Conservation (phyloP, 2,329 filamentous ascomycete genomes). For the Cladophialophora bantiana region DNA sequence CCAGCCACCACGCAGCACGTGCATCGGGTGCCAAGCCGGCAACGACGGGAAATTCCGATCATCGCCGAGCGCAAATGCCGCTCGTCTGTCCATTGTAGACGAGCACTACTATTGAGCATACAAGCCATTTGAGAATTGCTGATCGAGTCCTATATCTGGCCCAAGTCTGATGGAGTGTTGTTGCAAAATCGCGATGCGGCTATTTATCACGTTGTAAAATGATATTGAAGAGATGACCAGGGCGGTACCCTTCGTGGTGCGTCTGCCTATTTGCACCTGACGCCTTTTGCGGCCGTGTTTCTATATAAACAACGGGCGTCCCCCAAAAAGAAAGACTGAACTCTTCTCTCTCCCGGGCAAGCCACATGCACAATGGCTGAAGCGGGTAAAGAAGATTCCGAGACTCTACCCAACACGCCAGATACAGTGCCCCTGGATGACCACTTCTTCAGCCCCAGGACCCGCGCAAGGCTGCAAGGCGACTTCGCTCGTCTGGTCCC, state of each 20-base stretch:
- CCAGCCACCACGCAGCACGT: slow-evolving; percentile 3
- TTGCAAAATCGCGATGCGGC: background rate
- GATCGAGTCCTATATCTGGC: background rate
- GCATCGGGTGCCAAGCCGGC: slow-evolving; percentile 15
- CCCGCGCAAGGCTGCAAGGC: slow-evolving; percentile 21
- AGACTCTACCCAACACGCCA: slow-evolving; percentile 19
- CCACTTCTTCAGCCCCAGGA: slow-evolving; percentile 21
- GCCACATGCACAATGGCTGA: slow-evolving; percentile 14
- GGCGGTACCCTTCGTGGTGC: background rate
- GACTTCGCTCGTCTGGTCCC: slow-evolving; percentile 29
- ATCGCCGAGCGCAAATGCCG: slow-evolving; percentile 15
- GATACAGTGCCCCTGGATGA: slow-evolving; percentile 23
- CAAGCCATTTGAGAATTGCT: background rate
- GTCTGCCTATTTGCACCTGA: slow-evolving; percentile 20
- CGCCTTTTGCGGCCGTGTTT: slow-evolving; percentile 16
- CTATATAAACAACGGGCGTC: slow-evolving; percentile 14
- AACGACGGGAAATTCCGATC: slow-evolving; percentile 18
- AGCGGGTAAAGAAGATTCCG: slow-evolving; percentile 5
- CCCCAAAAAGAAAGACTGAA: background rate
- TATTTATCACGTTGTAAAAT: slow-evolving; percentile 4
- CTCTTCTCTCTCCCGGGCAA: slow-evolving; percentile 10
- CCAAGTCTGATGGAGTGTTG: background rate
- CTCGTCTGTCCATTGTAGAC: background rate
- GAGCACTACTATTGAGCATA: background rate
- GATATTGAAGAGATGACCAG: slow-evolving; percentile 11